These are phyloP conservation scores for Gilbertella persicaria DNA, from an alignment of 371 early-diverging fungal species.

Conservation along the genomic window DNA sequence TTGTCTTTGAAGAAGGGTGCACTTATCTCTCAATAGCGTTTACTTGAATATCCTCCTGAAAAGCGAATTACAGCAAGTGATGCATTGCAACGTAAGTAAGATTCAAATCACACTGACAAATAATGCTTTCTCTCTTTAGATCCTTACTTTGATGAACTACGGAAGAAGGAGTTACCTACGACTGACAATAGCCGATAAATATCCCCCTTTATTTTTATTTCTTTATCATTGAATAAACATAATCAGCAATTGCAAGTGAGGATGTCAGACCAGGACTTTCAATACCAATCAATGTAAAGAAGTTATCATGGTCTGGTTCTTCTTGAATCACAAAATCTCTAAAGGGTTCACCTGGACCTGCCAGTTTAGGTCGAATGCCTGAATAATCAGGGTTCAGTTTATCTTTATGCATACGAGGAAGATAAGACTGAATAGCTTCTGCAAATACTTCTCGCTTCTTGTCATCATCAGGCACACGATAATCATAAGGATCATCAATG, in stretches of 20 bases:
- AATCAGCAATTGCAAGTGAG: slow-evolving; percentile 80
- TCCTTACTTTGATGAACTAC: slow-evolving; percentile 54
- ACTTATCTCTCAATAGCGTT: slow-evolving; percentile 31
- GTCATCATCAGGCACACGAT: slow-evolving; percentile 52
- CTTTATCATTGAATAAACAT: slow-evolving; percentile 45
- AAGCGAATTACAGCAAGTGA: slow-evolving; percentile 73
- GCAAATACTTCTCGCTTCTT: slow-evolving; percentile 45
- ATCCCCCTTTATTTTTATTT: neutral
- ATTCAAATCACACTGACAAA: no score
- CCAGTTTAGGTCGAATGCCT: slow-evolving; percentile 89
- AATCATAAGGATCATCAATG: slow-evolving; percentile 59
- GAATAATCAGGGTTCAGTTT: slow-evolving; percentile 75
- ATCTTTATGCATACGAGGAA: slow-evolving; percentile 57
- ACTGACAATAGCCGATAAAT: slow-evolving; percentile 8
- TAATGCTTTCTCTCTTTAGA: slow-evolving; percentile 23
- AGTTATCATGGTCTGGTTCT: slow-evolving; percentile 51
- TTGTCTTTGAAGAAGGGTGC: neutral
- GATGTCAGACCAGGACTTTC: slow-evolving; percentile 91
- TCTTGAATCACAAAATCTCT: slow-evolving; percentile 79
- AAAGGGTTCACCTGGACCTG: slow-evolving; percentile 71
- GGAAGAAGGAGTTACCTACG: slow-evolving; percentile 36
- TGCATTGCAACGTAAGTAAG: slow-evolving; percentile 65
- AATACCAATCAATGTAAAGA: slow-evolving; percentile 82
- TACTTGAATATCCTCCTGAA: slow-evolving; percentile 78
- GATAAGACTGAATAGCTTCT: slow-evolving; percentile 62